Conservation (phyloP, 2,329 filamentous ascomycete genomes). For the Epichloe brachyelytri region DNA sequence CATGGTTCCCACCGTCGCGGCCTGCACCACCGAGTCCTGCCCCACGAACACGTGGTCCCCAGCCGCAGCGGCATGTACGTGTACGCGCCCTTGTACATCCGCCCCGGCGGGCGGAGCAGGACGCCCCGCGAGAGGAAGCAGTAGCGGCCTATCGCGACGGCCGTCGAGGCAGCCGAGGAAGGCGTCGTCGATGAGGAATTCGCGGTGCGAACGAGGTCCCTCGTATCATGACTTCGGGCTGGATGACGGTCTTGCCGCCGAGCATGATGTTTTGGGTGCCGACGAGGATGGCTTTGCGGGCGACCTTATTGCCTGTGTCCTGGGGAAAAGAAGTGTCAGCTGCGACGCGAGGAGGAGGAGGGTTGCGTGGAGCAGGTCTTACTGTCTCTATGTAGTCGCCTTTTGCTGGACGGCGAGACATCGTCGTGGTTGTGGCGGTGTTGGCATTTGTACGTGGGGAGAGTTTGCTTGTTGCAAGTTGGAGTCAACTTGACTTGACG, state of each 20-base stretch:
- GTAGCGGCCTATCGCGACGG: constrained; percentile 82
- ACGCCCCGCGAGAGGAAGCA: constrained; percentile 74
- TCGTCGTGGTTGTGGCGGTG: constrained; percentile 22
- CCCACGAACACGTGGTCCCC: constrained; percentile 88
- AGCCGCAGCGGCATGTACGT: constrained; percentile 85
- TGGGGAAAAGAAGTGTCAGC: constrained; percentile 21
- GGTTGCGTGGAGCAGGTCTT: constrained; percentile 11
- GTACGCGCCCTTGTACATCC: constrained; percentile 66
- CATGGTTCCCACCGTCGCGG: constrained; percentile 71
- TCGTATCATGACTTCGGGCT: constrained; percentile 86
- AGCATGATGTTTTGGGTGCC: constrained; percentile 97
- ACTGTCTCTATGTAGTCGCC: constrained; percentile 97
- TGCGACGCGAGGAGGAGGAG: neutral
- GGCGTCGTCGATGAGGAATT: constrained; percentile 25
- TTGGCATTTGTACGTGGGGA: neutral
- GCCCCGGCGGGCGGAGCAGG: constrained; percentile 69
- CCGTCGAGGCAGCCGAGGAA: constrained; percentile 37
- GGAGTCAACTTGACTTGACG: neutral
- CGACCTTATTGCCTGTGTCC: constrained; percentile 98
- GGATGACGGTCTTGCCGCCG: constrained; percentile 89
- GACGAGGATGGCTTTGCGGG: constrained; percentile 78
- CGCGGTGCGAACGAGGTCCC: constrained; percentile 65
- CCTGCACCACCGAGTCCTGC: constrained; percentile 61
- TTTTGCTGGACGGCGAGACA: constrained; percentile 67
- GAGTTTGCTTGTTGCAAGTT: neutral